A percentile compares a stretch with the other conserved stretches of the same genome.
phyloP scores from a whole-genome alignment of 345 rosid genomes.

The Eucalyptus fibrosa region DNA sequence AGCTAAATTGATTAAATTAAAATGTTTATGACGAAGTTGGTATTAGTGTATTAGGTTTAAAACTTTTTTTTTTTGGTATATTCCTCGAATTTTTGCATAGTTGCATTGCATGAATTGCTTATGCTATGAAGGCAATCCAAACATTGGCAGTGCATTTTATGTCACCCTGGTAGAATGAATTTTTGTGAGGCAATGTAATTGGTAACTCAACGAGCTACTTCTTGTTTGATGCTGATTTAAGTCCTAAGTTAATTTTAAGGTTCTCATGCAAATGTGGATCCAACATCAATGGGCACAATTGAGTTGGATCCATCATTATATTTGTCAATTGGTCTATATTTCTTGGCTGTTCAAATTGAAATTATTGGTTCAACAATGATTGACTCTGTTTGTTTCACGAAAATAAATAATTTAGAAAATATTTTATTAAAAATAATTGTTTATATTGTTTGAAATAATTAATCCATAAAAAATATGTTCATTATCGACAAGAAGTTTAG shows the following conservation, averaged over 20 bases:
- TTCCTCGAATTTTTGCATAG: background rate
- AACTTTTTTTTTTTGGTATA: no score
- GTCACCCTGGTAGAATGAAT: background rate
- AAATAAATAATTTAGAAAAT: no score
- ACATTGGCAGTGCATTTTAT: background rate
- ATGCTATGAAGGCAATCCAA: background rate
- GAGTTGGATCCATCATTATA: background rate
- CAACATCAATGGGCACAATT: background rate
- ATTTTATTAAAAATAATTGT: no score
- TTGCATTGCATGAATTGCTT: background rate
- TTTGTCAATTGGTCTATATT: background rate
- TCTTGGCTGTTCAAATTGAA: background rate
- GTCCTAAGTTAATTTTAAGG: background rate
- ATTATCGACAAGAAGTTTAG: background rate
- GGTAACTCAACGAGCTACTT: background rate
- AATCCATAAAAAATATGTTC: background rate
- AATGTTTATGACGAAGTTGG: no score
- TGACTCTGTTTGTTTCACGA: accelerated
- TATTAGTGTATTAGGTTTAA: no score
- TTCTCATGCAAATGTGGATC: background rate
- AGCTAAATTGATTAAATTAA: no score
- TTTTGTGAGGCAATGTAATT: background rate
- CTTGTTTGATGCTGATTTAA: background rate
- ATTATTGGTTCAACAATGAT: background rate
- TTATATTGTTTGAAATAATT: no score